Evolutionary conservation across 1,139 yeast genomes (phyloP).

Genomic region (Yamadazyma jaroonii): DNA sequence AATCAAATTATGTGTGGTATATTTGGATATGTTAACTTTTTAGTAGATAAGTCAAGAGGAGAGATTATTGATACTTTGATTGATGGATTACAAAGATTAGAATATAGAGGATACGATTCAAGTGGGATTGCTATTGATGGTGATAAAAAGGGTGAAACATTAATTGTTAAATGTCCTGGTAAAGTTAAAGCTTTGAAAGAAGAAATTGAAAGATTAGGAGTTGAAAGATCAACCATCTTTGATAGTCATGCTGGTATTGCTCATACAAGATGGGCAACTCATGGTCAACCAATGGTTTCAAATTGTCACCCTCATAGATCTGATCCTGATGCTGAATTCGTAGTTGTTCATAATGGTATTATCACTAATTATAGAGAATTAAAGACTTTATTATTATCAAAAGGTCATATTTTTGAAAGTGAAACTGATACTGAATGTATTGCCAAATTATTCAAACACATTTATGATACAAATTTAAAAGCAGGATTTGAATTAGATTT

Average conservation of each 20-base stretch:
- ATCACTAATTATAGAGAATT: slow-evolving; percentile 93
- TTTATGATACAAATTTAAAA: slow-evolving; percentile 75
- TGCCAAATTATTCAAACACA: slow-evolving; percentile 90
- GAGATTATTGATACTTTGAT: slow-evolving; percentile 86
- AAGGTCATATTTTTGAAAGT: slow-evolving; percentile 82
- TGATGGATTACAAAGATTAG: slow-evolving; percentile 90
- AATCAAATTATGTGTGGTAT: slow-evolving; percentile 63
- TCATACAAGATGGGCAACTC: slow-evolving; percentile 99
- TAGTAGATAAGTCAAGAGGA: slow-evolving; percentile 89
- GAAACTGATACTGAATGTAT: slow-evolving; percentile 98
- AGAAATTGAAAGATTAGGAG: slow-evolving; percentile 55
- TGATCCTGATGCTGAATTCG: slow-evolving; percentile 77
- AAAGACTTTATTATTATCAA: slow-evolving; percentile 72
- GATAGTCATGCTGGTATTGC: slow-evolving; percentile 95
- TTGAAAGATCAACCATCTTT: slow-evolving; percentile 61
- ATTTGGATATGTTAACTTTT: slow-evolving; percentile 95
- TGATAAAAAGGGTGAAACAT: slow-evolving; percentile 49
- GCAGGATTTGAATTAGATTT: slow-evolving; percentile 60
- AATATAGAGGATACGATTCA: slow-evolving; percentile 97
- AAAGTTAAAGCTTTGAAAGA: slow-evolving; percentile 82
- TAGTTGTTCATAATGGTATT: slow-evolving; percentile 96
- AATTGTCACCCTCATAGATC: slow-evolving; percentile 98
- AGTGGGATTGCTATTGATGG: slow-evolving; percentile 97
- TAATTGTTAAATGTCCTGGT: slow-evolving; percentile 83
- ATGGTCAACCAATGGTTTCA: slow-evolving; percentile 81